Percentiles rank a stretch among this genome's conserved stretches.
Conservation (phyloP, 352 stramenopile genomes). For the Globisporangium nodosum region DNA sequence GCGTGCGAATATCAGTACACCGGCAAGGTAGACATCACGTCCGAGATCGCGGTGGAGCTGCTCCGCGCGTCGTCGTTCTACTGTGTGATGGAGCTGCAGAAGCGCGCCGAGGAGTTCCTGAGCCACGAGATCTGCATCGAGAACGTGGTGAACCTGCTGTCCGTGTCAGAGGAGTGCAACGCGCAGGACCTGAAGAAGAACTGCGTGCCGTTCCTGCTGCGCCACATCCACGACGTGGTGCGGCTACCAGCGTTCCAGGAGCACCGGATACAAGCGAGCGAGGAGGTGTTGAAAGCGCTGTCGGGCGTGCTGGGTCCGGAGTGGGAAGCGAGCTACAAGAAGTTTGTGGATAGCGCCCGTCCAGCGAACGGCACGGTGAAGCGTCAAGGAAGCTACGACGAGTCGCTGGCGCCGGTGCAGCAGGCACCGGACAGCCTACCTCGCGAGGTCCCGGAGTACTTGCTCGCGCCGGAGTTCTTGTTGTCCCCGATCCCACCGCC, state of each 20-base stretch:
- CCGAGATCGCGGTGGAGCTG: conserved; percentile 77
- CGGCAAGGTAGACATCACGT: conserved; percentile 79
- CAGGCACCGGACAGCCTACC: conserved; percentile 18
- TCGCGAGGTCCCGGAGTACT: conserved; percentile 30
- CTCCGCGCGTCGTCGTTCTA: conserved; percentile 77
- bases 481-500: conserved; percentile 35
- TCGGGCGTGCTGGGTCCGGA: conserved; percentile 68
- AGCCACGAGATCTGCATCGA: conserved; percentile 74
- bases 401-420: not conserved
- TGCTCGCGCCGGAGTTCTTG: conserved; percentile 53
- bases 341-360: conserved; percentile 40
- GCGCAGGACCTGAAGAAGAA: conserved; percentile 82
- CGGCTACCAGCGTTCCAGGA: conserved; percentile 65
- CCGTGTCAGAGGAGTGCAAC: conserved; percentile 71
- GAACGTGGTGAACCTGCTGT: conserved; percentile 76
- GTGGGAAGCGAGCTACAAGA: conserved; percentile 74
- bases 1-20: conserved; percentile 59
- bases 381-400: conserved; percentile 5
- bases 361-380: conserved; percentile 23
- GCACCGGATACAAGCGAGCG: conserved; percentile 73
- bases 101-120: conserved; percentile 77
- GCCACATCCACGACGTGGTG: conserved; percentile 83
- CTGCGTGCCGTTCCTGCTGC: conserved; percentile 82
- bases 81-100: conserved; percentile 80
- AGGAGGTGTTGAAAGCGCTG: conserved; percentile 82